phyloP scores from a whole-genome alignment of 768 basidiomycete genomes.

The Arthromyces matolae region DNA sequence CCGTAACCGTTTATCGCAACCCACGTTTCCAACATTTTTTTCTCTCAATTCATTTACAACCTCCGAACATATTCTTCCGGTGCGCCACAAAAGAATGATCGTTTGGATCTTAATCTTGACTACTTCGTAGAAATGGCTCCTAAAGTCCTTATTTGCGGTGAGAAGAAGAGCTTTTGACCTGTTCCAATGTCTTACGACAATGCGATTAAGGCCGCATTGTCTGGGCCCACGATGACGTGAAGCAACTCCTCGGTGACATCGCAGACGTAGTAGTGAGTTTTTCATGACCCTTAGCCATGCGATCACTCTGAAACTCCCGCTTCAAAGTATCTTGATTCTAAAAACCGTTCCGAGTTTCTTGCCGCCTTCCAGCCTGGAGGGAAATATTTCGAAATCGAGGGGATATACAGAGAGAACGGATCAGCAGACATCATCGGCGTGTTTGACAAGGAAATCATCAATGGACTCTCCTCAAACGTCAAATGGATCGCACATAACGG shows the following conservation, averaged over 20 bases:
- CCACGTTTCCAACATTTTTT: not conserved
- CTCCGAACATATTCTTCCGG: not conserved
- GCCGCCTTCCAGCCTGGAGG: conserved; percentile 58
- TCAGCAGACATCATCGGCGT: conserved; percentile 64
- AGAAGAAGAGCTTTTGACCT: not conserved
- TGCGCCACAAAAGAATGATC: too few species aligned
- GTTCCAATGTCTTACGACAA: too few species aligned
- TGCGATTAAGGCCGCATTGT: conserved; percentile 54
- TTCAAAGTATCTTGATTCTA: conserved; percentile 46
- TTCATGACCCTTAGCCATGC: not conserved
- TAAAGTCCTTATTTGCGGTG: conserved; percentile 28
- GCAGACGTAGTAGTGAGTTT: conserved; percentile 76
- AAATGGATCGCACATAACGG: conserved; percentile 93
- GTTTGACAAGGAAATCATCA: conserved; percentile 78
- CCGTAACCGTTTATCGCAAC: not conserved
- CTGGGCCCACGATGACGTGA: conserved; percentile 78
- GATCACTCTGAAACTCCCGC: not conserved
- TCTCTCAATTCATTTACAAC: conserved; percentile 7
- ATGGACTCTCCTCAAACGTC: conserved; percentile 59
- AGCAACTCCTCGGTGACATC: conserved; percentile 58
- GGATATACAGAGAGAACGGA: conserved; percentile 75
- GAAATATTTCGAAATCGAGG: conserved; percentile 70
- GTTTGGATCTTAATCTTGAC: too few species aligned
- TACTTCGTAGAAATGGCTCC: conserved; percentile 19
- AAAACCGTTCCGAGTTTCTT: conserved; percentile 66